phyloP scores from a whole-genome alignment of 352 stramenopile species.

The Achlya hypogyna region DNA sequence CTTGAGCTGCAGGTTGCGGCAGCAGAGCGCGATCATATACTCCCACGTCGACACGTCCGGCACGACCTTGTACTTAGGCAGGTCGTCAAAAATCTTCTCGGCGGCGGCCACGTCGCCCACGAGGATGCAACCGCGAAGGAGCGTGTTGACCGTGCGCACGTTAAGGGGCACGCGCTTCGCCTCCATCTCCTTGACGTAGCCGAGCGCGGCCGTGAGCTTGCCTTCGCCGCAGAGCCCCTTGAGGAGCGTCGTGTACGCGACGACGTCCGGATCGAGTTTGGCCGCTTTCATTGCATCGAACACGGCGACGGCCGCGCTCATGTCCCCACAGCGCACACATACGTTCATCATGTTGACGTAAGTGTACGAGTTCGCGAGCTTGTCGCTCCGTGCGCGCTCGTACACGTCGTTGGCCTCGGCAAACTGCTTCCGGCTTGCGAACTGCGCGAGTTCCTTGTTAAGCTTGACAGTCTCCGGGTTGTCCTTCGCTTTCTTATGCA shows the following conservation, averaged over 20 bases:
- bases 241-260: slow-evolving; percentile 22
- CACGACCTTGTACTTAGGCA: slow-evolving; percentile 17
- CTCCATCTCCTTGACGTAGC: slow-evolving; percentile 18
- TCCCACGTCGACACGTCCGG: slow-evolving; percentile 24
- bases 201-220: slow-evolving; percentile 3
- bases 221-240: slow-evolving; percentile 23
- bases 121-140: slow-evolving; percentile 22
- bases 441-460: slow-evolving; percentile 21
- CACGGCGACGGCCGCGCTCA: not conserved
- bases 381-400: not conserved
- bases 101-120: slow-evolving; percentile 1
- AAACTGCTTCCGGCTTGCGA: slow-evolving; percentile 19
- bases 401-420: slow-evolving; percentile 18
- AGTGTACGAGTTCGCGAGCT: slow-evolving; percentile 23
- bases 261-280: slow-evolving; percentile 15
- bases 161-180: slow-evolving; percentile 11
- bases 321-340: slow-evolving; percentile 20
- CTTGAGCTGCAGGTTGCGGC: slow-evolving; percentile 20
- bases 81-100: slow-evolving; percentile 15
- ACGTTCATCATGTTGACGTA: slow-evolving; percentile 24
- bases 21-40: slow-evolving; percentile 20
- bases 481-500: slow-evolving; percentile 19
- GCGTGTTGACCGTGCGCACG: slow-evolving; percentile 23
- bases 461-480: slow-evolving; percentile 22
- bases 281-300: slow-evolving; percentile 20